Base-by-base conservation (phyloP, 2,329 filamentous ascomycete genomes). In the Cladosporium sp. region DNA sequence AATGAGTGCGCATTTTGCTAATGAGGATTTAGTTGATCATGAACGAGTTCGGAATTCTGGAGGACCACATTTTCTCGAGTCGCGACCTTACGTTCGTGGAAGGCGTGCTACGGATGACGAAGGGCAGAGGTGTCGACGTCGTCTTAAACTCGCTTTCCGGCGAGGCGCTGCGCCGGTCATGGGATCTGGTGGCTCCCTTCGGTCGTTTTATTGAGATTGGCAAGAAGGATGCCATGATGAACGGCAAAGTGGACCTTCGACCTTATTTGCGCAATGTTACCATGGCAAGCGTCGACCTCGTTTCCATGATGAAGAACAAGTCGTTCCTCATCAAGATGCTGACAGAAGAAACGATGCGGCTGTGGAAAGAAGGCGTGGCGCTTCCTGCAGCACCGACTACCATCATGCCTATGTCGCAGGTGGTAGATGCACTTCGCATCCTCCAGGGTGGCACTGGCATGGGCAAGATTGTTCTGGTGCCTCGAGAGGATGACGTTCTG, bases 191-290 rank as follows among this genome's bases (percentile, higher is more conserved):
- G 4, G 75, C 76, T 1, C 64, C 70, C 0, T 74, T 73, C 44
- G 77, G 77, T 7, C 68, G 61, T 5, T 65, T 79, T 71, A 38
- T 72, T n/a, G 74, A 75, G 54, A 69, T 73, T n/a, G 71, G 72
- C 32, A 72, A 71, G 62, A 57, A 65, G 54, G 71, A 72, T 41
- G 26, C 70, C 24, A 21, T 67, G 4, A 65, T 54, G 18, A 34
- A 57, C 32, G 66, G 38, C 12, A 65, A 64, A 21, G 64, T 73
- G 24, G 64, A 59, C 12, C 68, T 73, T 66, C 32, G 67, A 1
- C 38, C 52, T 3, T 73, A 73, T 59, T 8, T 38, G n/a, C 55
- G 47, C 2, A 71, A 71, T 36, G 15, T 64, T 12, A 58, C 64
- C 5, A 71, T 67, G 41, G 32, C 32, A 10, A 52, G 60, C 15